Evolutionary conservation across 805 yeast species (phyloP).

Genomic region (Ogataea sp.): DNA sequence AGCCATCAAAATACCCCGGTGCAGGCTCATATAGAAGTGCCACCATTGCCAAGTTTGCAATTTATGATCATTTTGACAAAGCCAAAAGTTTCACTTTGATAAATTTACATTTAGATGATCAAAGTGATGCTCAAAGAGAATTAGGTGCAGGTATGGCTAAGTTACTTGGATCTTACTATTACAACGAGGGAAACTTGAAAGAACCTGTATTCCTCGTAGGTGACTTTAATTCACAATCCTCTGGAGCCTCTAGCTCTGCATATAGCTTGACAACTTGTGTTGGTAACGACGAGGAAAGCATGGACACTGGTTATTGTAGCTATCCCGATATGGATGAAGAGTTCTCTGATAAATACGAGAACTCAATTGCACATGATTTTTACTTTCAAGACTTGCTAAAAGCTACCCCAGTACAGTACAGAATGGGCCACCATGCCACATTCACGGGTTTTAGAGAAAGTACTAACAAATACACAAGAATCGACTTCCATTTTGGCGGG

Average conservation of each 20-base stretch:
- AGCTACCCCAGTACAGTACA: constrained; percentile 14
- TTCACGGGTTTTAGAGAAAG: constrained; percentile 30
- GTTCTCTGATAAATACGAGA: constrained; percentile 14
- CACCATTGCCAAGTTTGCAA: constrained; percentile 27
- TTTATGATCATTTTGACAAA: constrained; percentile 19
- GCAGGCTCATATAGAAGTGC: constrained; percentile 33
- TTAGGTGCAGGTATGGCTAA: constrained; percentile 37
- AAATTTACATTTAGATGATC: constrained; percentile 45
- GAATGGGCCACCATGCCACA: constrained; percentile 29
- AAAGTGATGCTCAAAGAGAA: constrained; percentile 35
- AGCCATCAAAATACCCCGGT: constrained; percentile 36
- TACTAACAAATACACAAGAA: constrained; percentile 18
- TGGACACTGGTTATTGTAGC: too few relatives aligned
- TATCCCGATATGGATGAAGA: too few relatives aligned
- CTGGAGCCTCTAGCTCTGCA: constrained; percentile 30
- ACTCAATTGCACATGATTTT: constrained; percentile 12
- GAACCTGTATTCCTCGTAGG: constrained; percentile 41
- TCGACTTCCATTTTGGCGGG: constrained; percentile 33
- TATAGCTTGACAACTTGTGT: constrained; percentile 22
- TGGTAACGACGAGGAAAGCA: too few relatives aligned
- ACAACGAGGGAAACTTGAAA: constrained; percentile 9
- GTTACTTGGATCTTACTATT: constrained; percentile 29
- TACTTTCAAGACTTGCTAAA: constrained; percentile 20
- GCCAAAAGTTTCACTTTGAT: constrained; percentile 26
- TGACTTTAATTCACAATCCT: constrained; percentile 46